Evolutionary conservation across 352 stramenopile species (phyloP).

Genomic region (Globisporangium emineosum): DNA sequence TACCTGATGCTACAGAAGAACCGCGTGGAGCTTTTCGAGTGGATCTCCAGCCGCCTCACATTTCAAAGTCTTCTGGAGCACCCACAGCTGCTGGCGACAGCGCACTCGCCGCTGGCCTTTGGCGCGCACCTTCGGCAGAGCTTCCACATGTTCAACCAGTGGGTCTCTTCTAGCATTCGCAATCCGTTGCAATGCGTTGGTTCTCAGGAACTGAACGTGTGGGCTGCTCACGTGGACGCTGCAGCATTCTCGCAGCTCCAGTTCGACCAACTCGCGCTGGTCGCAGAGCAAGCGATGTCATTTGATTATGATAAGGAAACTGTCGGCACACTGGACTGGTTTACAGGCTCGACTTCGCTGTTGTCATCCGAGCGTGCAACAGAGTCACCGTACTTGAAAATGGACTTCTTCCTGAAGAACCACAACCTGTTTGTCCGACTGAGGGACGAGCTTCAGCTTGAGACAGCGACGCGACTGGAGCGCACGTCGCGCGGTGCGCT

Average conservation of each 20-base stretch:
- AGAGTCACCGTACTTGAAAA: constrained; percentile 24
- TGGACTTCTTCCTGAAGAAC: constrained; percentile 38
- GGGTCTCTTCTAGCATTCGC: constrained; percentile 40
- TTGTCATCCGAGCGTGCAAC: not conserved
- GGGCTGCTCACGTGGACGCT: constrained; percentile 30
- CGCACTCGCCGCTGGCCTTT: constrained; percentile 35
- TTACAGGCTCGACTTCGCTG: not conserved
- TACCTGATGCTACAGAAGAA: constrained; percentile 42
- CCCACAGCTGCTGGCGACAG: constrained; percentile 33
- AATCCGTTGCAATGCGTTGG: constrained; percentile 39
- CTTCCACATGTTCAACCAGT: constrained; percentile 50
- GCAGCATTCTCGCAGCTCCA: constrained; percentile 38
- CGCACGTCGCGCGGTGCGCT: constrained; percentile 19
- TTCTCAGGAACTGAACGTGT: constrained; percentile 24
- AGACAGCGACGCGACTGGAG: constrained; percentile 26
- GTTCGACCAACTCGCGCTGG: constrained; percentile 57
- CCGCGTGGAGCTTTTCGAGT: constrained; percentile 40
- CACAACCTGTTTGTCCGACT: constrained; percentile 40
- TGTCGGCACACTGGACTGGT: constrained; percentile 35
- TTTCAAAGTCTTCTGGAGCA: constrained; percentile 69
- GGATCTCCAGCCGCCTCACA: constrained; percentile 42
- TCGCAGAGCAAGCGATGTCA: constrained; percentile 23
- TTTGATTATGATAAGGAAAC: constrained; percentile 32
- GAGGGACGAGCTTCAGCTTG: constrained; percentile 29
- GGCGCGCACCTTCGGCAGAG: constrained; percentile 48